Percentiles rank a stretch among this genome's conserved stretches.
These are phyloP conservation scores for Podaxis carcinomalis DNA, from an alignment of 768 basidiomycete species.

Conservation along the genomic window DNA sequence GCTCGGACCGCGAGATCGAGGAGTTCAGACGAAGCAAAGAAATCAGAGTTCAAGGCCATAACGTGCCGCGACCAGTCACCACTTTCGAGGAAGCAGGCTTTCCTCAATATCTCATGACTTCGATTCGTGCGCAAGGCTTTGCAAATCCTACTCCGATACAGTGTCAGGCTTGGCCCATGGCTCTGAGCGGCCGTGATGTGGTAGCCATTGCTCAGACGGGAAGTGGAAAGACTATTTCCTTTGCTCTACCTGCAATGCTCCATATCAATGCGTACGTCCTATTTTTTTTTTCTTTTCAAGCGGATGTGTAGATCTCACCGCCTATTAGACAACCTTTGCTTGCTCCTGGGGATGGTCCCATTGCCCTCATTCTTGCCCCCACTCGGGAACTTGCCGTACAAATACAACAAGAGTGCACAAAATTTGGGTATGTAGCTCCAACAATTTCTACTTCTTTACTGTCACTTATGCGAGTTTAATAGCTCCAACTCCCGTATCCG, in stretches of 20 bases:
- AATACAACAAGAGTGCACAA: conserved; percentile 97
- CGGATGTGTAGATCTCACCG: conserved; percentile 9
- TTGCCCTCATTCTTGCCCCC: conserved; percentile 93
- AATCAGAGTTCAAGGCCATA: conserved; percentile 90
- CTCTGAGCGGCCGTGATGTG: conserved; percentile 87
- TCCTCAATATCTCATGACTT: conserved; percentile 92
- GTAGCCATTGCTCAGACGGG: conserved; percentile 98
- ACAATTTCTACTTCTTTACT: conserved; percentile 7
- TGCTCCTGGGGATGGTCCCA: conserved; percentile 92
- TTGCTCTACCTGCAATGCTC: conserved; percentile 98
- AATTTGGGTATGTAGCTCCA: conserved; percentile 71
- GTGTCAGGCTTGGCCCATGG: conserved; percentile 99
- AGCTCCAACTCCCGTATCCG: conserved; percentile 92
- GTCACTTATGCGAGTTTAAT: not conserved
- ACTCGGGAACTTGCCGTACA: conserved; percentile 99
- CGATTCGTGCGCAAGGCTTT: conserved; percentile 95
- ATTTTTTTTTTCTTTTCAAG: not conserved
- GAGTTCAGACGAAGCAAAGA: conserved; percentile 82
- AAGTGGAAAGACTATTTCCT: conserved; percentile 97
- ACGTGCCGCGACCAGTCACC: conserved; percentile 85
- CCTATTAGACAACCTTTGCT: conserved; percentile 80
- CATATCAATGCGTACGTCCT: conserved; percentile 94
- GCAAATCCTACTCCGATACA: conserved; percentile 90
- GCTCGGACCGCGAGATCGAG: conserved; percentile 81
- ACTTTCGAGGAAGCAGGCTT: conserved; percentile 94